phyloP scores from a whole-genome alignment of 371 early-diverging fungal species.

The Mucor mucedo region DNA sequence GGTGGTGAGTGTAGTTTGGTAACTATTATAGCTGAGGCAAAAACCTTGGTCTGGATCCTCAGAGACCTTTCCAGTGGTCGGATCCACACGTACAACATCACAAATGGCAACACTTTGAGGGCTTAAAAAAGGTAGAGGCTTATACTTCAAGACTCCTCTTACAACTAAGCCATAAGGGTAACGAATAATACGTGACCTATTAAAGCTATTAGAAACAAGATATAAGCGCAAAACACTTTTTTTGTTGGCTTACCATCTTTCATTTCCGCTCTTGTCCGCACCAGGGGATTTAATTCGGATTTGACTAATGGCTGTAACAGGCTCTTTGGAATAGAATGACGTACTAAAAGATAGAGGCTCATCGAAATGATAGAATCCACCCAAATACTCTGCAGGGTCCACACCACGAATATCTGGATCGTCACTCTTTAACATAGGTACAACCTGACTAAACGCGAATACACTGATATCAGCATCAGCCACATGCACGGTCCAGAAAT shows the following conservation, averaged over 20 bases:
- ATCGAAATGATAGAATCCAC: constrained; percentile 62
- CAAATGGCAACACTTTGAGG: constrained; percentile 49
- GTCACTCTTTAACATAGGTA: constrained; percentile 28
- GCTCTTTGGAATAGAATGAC: constrained; percentile 26
- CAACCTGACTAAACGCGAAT: constrained; percentile 65
- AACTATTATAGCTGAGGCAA: constrained; percentile 25
- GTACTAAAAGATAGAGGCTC: constrained; percentile 48
- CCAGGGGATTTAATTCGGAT: constrained; percentile 72
- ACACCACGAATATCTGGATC: constrained; percentile 21
- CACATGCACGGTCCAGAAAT: constrained; percentile 63
- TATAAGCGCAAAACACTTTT: too few species aligned
- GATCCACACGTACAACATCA: constrained; percentile 51
- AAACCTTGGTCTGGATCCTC: constrained; percentile 49
- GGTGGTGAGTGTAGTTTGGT: background rate
- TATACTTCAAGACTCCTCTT: constrained; percentile 68
- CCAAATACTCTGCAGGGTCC: constrained; percentile 65
- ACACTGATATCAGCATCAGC: constrained; percentile 66
- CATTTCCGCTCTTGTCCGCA: constrained; percentile 56
- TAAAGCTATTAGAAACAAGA: background rate
- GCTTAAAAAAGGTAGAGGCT: constrained; percentile 30
- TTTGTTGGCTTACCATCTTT: constrained; percentile 37
- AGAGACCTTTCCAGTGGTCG: constrained; percentile 41
- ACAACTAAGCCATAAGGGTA: constrained; percentile 69
- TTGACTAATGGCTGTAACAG: constrained; percentile 48
- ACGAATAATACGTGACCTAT: constrained; percentile 54